Percentiles rank a stretch among this genome's conserved stretches.
Conservation (phyloP, 257 asterid species). For the Scutellaria minor region DNA sequence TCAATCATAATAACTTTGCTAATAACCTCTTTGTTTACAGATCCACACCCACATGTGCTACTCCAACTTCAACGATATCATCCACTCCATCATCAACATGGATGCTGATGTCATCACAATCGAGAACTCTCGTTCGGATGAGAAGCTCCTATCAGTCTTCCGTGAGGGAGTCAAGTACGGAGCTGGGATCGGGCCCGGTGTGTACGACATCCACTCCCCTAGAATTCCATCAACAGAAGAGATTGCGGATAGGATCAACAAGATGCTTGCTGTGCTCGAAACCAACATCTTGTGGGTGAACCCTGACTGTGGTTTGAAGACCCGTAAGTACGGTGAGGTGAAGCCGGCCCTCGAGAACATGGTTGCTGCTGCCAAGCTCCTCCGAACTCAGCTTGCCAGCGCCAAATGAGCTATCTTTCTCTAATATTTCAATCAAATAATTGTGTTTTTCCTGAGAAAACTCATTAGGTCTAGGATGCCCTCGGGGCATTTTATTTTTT, state of each 20-base stretch:
- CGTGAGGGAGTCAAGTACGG: constrained; percentile 96
- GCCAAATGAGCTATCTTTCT: constrained; percentile 47
- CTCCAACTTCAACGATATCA: constrained; percentile 98
- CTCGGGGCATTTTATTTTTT: no score
- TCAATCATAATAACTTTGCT: neutral
- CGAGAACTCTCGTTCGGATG: constrained; percentile 97
- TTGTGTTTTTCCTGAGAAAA: no score
- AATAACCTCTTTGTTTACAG: no score
- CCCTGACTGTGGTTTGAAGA: constrained; percentile 98
- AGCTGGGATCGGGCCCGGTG: constrained; percentile 98
- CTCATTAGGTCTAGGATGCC: no score
- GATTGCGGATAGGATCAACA: constrained; percentile 85
- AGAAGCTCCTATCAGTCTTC: constrained; percentile 96
- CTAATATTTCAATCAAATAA: no score
- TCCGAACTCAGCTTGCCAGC: constrained; percentile 75
- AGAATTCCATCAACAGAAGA: constrained; percentile 91
- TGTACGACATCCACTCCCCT: constrained; percentile 95
- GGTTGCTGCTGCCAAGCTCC: constrained; percentile 86
- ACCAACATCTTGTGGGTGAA: constrained; percentile 97
- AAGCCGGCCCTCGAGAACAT: constrained; percentile 86
- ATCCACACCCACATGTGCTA: constrained; percentile 99
- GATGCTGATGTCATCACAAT: constrained; percentile 98
- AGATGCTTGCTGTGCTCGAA: constrained; percentile 97
- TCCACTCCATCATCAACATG: constrained; percentile 95
- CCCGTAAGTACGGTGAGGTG: constrained; percentile 87